Conservation (phyloP, 176 grass and related monocot genomes). For the Rhynchospora tenuis region DNA sequence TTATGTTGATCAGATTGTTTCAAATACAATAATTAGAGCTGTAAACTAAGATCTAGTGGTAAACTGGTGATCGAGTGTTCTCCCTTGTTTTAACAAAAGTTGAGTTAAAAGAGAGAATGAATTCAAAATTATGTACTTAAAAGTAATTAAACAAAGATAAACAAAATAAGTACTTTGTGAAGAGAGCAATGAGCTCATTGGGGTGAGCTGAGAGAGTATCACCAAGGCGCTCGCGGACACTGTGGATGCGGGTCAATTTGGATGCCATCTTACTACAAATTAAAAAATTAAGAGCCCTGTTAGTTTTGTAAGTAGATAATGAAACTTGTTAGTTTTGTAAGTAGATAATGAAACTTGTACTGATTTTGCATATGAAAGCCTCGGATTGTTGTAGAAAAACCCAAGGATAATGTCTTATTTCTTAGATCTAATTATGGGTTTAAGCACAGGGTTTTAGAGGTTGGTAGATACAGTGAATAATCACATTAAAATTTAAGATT, state of each 20-base stretch:
- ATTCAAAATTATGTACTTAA: neutral
- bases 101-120: neutral
- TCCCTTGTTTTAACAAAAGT: neutral
- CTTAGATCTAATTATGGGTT: conserved; percentile 2
- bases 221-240: conserved; percentile 61
- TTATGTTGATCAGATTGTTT: neutral
- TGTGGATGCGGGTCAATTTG: conserved; percentile 80
- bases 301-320: neutral
- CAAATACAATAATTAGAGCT: neutral
- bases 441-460: conserved; percentile 5
- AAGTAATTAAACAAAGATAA: neutral
- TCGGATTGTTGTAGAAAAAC: neutral
- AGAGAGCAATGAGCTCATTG: conserved; percentile 93
- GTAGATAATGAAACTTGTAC: conserved; percentile 18
- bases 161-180: conserved; percentile 45
- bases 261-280: conserved; percentile 50
- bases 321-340: conserved; percentile 22
- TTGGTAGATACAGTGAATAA: neutral
- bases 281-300: neutral
- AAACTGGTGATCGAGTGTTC: neutral
- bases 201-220: conserved; percentile 81
- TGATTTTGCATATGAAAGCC: neutral
- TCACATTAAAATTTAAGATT: neutral
- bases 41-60: neutral
- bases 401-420: neutral